Base-by-base conservation (phyloP, 1,284 basidiomycete genomes). In the Apiotrichum brassicae region DNA sequence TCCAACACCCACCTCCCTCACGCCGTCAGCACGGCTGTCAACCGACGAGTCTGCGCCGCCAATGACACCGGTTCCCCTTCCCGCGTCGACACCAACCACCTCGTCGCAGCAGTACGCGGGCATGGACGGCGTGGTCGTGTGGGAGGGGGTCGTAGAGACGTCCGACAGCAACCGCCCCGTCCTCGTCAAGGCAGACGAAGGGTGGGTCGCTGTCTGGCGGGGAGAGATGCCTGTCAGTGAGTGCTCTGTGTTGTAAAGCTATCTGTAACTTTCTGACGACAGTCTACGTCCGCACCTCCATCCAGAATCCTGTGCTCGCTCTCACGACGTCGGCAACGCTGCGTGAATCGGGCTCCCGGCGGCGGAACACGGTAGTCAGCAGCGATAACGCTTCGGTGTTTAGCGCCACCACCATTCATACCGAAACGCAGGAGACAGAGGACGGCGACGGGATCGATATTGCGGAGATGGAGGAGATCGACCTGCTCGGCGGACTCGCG, bases 281-380 rank as follows among this genome's bases (percentile, higher is more conserved):
- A 58, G 51, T 53, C 0, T 91, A 85, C 66, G 74, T 90, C 32
- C 78, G 82, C 25, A 81, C 87, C n/a, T 76, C 78, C 39, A 79
- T 85, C 35, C 61, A 74, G 1, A 81, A 89, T 57, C 88, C 89
- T 3, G 68, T 92, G 6, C 77, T 92, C 16, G 88, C 84, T 58
- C 70, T 93, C 18, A 93, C 89, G 0, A 78, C 83, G 3, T 88
- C 86, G 1, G 78, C 82, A 13, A 92, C 88, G 1, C 72, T 91
- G 16, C 80, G 88, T 19, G 58, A 54, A 23, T 34, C 40, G 24
- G 49, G 40, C 23, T 48, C 57, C 24, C 53, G 56, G 20, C 59
- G 54, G 19, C 46, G 19, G 34, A 34, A 46, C 9, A 35, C 33
- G 3, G 54, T 49, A 0, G 51, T 46, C n/a, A 59, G 53, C 14